phyloP scores from a whole-genome alignment of 2,329 filamentous ascomycete species.

The Botryotinia calthae region DNA sequence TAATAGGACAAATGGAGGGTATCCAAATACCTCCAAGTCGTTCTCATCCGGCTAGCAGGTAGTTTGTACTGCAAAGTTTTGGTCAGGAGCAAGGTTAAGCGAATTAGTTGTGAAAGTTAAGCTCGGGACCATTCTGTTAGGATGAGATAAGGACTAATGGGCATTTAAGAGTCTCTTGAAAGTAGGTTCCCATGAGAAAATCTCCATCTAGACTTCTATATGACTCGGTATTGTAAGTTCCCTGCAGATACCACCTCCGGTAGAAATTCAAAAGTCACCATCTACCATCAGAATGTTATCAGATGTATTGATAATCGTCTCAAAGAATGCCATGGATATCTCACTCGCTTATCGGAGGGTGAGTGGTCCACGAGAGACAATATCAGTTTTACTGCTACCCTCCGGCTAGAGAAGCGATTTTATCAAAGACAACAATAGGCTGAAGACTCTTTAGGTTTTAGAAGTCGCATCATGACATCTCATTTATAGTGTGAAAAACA shows the following conservation, averaged over 20 bases:
- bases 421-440: background rate
- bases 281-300: background rate
- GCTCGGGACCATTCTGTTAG: background rate
- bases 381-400: background rate
- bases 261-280: background rate
- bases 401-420: background rate
- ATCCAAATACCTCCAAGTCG: background rate
- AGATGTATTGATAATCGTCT: background rate
- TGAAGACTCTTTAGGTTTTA: background rate
- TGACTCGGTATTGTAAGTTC: background rate
- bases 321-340: background rate
- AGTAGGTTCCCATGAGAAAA: background rate
- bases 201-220: background rate
- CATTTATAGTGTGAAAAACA: background rate
- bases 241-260: background rate
- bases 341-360: background rate
- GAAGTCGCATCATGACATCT: background rate
- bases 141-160: background rate
- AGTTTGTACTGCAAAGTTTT: background rate
- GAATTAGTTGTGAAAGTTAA: background rate
- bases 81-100: background rate
- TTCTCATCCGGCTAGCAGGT: too few species aligned
- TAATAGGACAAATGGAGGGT: fast-evolving
- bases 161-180: background rate
- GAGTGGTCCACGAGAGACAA: background rate